Percentiles rank a stretch among this genome's conserved stretches.
These are phyloP conservation scores for Fraxinus paxiana DNA, from an alignment of 305 asterid species.

Conservation along the genomic window DNA sequence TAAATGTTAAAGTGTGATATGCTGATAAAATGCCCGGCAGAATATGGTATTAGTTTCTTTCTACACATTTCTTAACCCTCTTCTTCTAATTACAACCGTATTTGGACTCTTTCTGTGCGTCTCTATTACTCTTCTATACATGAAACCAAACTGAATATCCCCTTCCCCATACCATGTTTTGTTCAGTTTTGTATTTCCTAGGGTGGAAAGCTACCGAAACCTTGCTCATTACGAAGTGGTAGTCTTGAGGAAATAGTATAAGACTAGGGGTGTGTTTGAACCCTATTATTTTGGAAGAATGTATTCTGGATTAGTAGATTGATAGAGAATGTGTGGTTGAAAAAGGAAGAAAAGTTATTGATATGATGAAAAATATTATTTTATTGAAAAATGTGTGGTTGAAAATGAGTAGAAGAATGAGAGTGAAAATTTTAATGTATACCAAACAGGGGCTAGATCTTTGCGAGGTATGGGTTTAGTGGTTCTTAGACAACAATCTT, in stretches of 20 bases:
- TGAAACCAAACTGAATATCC: background rate
- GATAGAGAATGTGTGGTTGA: too few relatives aligned
- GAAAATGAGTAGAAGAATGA: too few relatives aligned
- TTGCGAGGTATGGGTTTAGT: background rate
- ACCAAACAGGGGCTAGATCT: background rate
- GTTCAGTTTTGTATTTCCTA: background rate
- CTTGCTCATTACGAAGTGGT: background rate
- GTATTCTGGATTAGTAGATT: too few relatives aligned
- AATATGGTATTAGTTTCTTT: background rate
- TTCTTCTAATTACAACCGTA: background rate
- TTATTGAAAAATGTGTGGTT: too few relatives aligned
- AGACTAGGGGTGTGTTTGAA: background rate
- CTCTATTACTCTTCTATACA: background rate
- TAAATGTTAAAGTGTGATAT: background rate
- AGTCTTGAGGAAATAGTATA: background rate
- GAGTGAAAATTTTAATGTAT: too few relatives aligned
- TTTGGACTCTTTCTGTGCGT: background rate
- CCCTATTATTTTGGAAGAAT: too few relatives aligned
- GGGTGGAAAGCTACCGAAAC: background rate
- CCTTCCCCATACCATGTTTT: background rate
- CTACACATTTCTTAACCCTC: background rate
- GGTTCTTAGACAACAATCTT: background rate
- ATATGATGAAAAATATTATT: too few relatives aligned
- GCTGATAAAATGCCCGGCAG: background rate
- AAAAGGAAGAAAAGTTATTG: too few relatives aligned